Base-by-base conservation (phyloP, 331 rosid species). In the Rhamnella rubrinervis region DNA sequence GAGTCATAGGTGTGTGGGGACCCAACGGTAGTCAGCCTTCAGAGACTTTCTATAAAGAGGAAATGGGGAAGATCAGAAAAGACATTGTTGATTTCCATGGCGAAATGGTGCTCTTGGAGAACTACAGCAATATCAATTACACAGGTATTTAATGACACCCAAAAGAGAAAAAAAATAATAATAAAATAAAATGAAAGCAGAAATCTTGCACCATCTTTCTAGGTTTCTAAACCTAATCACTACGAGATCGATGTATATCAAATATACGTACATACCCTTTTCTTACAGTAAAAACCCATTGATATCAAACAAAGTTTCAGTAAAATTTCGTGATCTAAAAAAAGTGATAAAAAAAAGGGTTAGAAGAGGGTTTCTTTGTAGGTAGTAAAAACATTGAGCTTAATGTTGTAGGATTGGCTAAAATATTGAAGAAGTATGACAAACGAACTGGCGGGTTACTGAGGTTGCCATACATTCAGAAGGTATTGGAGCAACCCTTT, bases 71-170 rank as follows among this genome's bases (percentile, higher is more conserved):
- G 77, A 82, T 87, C 67, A 85, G 95, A 75, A 86, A 81, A 75
- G 82, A 78, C 44, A 85, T 93, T 35, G 96, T 93, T 83, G 96
- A 93, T 81, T 90, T 93, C 71, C 98, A 93, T 14, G 97, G 96
- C 19, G 95, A 88, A 83, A 93, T 93, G 97, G 97, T 93, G 71
- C 95, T 93, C 35, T 35, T 93, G 60, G 80, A 83, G 21, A 90
- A 90, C 71, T 91, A 93, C 75, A 93, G 96, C 91, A 93, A 82
- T 63, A 70, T 93, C 78, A 93, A 93, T 71, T 93, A 88, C 78
- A 90, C 95, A 79, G 97, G 98, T 90, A 71, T 8, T 59, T 21
- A 5, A 9, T 15, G 15, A 6, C 4, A n/a, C 47, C 20, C 35
- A 71, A 6, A 37, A 5, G 3, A 19, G 20, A 5, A 14, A n/a